These are phyloP conservation scores for Aspergillus pseudoterreus DNA, from an alignment of 2,329 filamentous ascomycete species.

Conservation along the genomic window DNA sequence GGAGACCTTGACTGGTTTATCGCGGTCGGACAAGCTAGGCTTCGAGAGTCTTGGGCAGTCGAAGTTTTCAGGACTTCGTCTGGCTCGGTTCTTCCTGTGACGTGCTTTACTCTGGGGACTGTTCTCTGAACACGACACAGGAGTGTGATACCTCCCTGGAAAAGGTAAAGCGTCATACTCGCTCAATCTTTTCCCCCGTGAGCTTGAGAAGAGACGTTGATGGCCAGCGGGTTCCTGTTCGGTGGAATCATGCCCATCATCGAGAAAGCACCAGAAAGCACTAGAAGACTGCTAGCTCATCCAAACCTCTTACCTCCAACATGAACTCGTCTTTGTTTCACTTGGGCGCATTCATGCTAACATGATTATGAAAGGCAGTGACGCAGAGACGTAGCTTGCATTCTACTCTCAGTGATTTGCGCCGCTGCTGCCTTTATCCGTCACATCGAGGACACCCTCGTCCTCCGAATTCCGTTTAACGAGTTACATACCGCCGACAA, in stretches of 20 bases:
- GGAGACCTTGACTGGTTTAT: slow-evolving; percentile 41
- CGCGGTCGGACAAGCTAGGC: slow-evolving; percentile 33
- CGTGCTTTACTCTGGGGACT: slow-evolving; percentile 17
- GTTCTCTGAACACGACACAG: slow-evolving; percentile 11
- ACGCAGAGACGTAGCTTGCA: slow-evolving; percentile 23
- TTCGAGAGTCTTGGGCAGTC: slow-evolving; percentile 25
- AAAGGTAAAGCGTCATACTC: slow-evolving; percentile 36
- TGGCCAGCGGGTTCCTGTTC: slow-evolving; percentile 11
- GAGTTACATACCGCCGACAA: slow-evolving; percentile 48
- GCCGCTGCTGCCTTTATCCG: slow-evolving; percentile 19
- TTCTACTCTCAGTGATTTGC: slow-evolving; percentile 17
- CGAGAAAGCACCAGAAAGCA: slow-evolving; percentile 10
- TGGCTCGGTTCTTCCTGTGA: slow-evolving; percentile 13
- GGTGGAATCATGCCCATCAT: neutral
- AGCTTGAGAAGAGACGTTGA: slow-evolving; percentile 8
- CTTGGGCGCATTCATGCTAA: slow-evolving; percentile 26
- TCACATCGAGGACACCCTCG: slow-evolving; percentile 4
- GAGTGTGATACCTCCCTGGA: slow-evolving; percentile 12
- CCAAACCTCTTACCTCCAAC: neutral
- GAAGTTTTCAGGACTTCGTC: slow-evolving; percentile 2
- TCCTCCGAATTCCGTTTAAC: slow-evolving; percentile 16
- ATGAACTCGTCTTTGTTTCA: slow-evolving; percentile 12
- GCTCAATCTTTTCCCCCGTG: slow-evolving; percentile 17
- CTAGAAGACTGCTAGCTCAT: slow-evolving; percentile 2
- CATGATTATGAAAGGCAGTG: slow-evolving; percentile 30